phyloP scores from a whole-genome alignment of 805 yeast genomes.

The Pichia deserticola region DNA sequence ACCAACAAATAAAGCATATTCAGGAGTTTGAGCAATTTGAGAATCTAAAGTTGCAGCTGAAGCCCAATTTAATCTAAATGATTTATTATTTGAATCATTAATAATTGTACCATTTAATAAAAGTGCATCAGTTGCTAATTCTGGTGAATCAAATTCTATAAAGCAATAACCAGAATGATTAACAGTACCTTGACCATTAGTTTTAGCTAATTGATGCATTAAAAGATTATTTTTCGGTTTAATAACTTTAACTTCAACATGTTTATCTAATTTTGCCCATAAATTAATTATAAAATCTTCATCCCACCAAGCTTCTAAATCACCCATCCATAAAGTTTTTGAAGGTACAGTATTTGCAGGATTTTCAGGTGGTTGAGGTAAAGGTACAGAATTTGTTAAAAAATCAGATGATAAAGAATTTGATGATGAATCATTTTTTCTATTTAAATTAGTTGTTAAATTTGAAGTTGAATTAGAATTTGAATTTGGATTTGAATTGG shows the following conservation, averaged over 20 bases:
- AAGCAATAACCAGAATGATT: constrained; percentile 62
- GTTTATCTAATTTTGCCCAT: constrained; percentile 50
- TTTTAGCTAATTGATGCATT: constrained; percentile 25
- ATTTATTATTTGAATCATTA: constrained; percentile 52
- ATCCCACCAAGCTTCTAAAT: constrained; percentile 72
- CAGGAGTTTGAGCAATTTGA: constrained; percentile 67
- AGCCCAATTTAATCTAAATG: constrained; percentile 77
- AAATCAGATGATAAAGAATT: constrained; percentile 11
- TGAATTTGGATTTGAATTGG: background rate
- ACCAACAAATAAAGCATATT: constrained; percentile 75
- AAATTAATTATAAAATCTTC: constrained; percentile 51
- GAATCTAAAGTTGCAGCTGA: constrained; percentile 70
- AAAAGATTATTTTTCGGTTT: constrained; percentile 36
- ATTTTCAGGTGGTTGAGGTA: constrained; percentile 49
- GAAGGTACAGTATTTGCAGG: constrained; percentile 48
- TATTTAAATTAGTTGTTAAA: background rate
- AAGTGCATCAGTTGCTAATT: constrained; percentile 63
- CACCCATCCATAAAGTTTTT: constrained; percentile 84
- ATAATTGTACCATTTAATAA: constrained; percentile 57
- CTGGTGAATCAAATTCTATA: constrained; percentile 62
- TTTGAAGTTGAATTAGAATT: background rate
- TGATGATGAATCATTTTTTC: background rate
- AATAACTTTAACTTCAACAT: constrained; percentile 61
- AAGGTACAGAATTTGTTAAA: constrained; percentile 19
- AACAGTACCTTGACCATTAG: constrained; percentile 20